These are phyloP conservation scores for Nicotiana sylvestris DNA, from an alignment of 257 asterid genomes.

Conservation along the genomic window DNA sequence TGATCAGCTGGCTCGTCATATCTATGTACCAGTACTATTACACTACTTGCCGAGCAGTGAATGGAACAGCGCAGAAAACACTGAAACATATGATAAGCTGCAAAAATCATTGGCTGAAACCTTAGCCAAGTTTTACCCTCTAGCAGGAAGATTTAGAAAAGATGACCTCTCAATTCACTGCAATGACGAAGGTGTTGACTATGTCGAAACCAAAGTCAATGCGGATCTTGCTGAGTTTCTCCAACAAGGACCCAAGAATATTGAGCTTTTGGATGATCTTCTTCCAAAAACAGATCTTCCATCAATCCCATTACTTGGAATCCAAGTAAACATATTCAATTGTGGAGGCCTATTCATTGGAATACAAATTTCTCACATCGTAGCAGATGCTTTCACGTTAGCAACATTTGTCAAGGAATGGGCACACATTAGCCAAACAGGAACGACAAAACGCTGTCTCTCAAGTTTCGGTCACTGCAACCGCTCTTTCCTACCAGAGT, in stretches of 20 bases:
- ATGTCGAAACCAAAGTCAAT: conserved; percentile 8
- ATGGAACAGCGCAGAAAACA: too few species aligned
- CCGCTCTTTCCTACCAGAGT: conserved; percentile 18
- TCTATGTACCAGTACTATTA: too few species aligned
- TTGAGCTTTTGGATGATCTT: conserved; percentile 5
- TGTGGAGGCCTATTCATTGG: conserved; percentile 36
- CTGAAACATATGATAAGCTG: too few species aligned
- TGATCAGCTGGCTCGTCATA: too few species aligned
- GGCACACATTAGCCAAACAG: conserved; percentile 13
- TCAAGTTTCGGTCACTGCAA: conserved; percentile 13
- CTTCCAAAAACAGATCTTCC: conserved; percentile 10
- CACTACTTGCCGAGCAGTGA: too few species aligned
- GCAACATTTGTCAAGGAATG: conserved; percentile 27
- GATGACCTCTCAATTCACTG: conserved; percentile 11
- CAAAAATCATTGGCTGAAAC: conserved; percentile 3
- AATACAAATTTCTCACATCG: conserved; percentile 19
- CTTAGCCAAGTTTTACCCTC: conserved; percentile 19
- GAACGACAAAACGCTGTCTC: background rate
- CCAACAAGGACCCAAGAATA: background rate
- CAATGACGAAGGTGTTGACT: conserved; percentile 17
- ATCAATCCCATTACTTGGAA: background rate
- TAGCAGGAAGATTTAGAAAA: conserved; percentile 19
- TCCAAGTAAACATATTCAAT: conserved; percentile 16
- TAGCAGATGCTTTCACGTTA: conserved; percentile 17
- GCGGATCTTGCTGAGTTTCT: background rate